These are phyloP conservation scores for Coemansia sp. DNA, from an alignment of 192 early-diverging fungal genomes.

Conservation along the genomic window DNA sequence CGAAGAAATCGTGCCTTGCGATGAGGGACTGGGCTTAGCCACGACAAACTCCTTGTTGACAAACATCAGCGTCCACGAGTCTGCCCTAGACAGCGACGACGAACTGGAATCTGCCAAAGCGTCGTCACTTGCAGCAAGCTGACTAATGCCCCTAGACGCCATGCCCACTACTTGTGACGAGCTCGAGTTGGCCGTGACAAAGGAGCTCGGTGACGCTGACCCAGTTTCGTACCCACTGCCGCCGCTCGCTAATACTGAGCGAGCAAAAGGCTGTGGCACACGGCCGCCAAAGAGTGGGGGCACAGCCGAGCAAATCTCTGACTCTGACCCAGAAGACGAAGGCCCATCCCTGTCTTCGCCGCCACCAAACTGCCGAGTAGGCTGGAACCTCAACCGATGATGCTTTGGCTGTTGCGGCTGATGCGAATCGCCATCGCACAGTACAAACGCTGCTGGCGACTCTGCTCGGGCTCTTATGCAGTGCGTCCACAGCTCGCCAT, in stretches of 20 bases:
- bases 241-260: background rate
- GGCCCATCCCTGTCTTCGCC: background rate
- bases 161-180: background rate
- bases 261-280: slow-evolving; percentile 5
- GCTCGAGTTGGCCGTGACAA: slow-evolving; percentile 28
- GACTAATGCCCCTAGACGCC: background rate
- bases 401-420: background rate
- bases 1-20: background rate
- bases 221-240: slow-evolving; percentile 7
- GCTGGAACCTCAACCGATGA: slow-evolving; percentile 6
- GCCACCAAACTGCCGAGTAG: background rate
- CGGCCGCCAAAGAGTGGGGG: slow-evolving; percentile 3
- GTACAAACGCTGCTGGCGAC: slow-evolving; percentile 18
- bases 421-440: slow-evolving; percentile 9
- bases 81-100: slow-evolving; percentile 20
- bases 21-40: slow-evolving; percentile 9
- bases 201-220: slow-evolving; percentile 28
- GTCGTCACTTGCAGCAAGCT: background rate
- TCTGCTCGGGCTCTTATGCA: slow-evolving; percentile 13
- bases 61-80: slow-evolving; percentile 58
- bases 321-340: slow-evolving; percentile 20
- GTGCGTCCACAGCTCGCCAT: slow-evolving; percentile 28
- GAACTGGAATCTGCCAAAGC: background rate
- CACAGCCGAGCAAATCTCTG: slow-evolving; percentile 20
- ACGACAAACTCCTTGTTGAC: slow-evolving; percentile 55